phyloP scores from a whole-genome alignment of 2,329 filamentous ascomycete genomes.

The Tolypocladium amazonense region DNA sequence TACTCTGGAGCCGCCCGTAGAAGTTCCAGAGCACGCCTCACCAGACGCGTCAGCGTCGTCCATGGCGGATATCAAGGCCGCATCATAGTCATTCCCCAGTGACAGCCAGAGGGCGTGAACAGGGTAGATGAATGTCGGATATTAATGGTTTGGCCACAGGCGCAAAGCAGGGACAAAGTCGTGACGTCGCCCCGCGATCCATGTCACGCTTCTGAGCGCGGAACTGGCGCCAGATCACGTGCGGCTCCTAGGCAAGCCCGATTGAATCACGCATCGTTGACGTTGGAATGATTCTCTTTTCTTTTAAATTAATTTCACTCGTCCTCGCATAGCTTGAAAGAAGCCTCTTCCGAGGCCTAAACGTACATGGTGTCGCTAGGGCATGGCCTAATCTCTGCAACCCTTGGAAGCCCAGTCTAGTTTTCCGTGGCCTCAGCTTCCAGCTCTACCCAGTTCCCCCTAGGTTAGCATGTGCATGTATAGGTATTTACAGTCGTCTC shows the following conservation, averaged over 20 bases:
- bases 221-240: conserved; percentile 28
- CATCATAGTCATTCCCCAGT: not conserved
- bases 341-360: not conserved
- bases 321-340: not conserved
- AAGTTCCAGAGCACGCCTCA: not conserved
- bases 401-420: not conserved
- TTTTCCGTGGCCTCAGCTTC: not conserved
- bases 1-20: conserved; percentile 2
- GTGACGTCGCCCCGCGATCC: not conserved
- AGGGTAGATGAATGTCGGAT: not conserved
- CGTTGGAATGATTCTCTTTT: not conserved
- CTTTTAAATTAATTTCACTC: not conserved
- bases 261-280: not conserved
- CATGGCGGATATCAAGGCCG: not conserved
- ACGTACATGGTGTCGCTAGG: not conserved
- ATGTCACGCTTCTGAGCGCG: conserved; percentile 6
- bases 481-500: not conserved
- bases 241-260: conserved; percentile 1
- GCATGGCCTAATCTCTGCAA: not conserved
- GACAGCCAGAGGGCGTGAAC: not conserved
- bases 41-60: not conserved
- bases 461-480: not conserved
- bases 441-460: not conserved
- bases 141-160: not conserved
- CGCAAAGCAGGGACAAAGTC: not conserved